Evolutionary conservation across 2,329 filamentous ascomycete species (phyloP).

Genomic region (Penicillium hordei): DNA sequence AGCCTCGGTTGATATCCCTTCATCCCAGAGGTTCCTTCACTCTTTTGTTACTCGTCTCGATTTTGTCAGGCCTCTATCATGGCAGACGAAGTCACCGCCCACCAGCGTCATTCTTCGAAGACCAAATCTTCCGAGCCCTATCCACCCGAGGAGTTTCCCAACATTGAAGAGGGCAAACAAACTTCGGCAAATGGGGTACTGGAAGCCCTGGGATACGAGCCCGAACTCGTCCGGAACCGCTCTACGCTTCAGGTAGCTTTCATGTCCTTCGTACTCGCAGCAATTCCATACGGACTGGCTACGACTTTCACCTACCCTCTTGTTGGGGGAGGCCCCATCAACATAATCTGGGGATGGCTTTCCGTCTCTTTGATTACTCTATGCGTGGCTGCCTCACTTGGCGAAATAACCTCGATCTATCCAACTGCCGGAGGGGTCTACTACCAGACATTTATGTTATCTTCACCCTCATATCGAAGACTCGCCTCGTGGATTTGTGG

Average conservation of each 20-base stretch:
- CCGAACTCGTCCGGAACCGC: conserved; percentile 60
- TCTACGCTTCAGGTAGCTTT: conserved; percentile 41
- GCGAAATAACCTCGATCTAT: conserved; percentile 66
- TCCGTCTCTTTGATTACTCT: conserved; percentile 61
- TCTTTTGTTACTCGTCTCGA: neutral
- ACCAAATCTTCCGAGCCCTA: conserved; percentile 1
- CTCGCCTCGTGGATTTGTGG: conserved; percentile 67
- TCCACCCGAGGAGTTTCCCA: conserved; percentile 4
- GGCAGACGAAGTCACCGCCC: conserved; percentile 2
- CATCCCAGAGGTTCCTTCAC: accelerated
- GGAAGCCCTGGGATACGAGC: conserved; percentile 59
- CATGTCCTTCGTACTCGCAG: conserved; percentile 65
- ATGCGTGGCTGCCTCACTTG: conserved; percentile 63
- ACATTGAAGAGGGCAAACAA: conserved; percentile 13
- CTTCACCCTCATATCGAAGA: conserved; percentile 62
- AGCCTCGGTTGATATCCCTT: neutral
- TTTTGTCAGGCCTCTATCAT: neutral
- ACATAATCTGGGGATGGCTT: conserved; percentile 67
- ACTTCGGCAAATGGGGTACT: conserved; percentile 18
- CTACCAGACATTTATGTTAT: conserved; percentile 66
- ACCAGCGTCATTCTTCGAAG: neutral
- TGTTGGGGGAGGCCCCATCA: conserved; percentile 66
- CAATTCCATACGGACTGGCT: conserved; percentile 64
- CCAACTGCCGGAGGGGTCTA: conserved; percentile 67
- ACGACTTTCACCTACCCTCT: conserved; percentile 67